Percentiles rank a stretch among this genome's conserved stretches.
phyloP scores from a whole-genome alignment of 345 rosid genomes.

The Xanthoceras sorbifolium region DNA sequence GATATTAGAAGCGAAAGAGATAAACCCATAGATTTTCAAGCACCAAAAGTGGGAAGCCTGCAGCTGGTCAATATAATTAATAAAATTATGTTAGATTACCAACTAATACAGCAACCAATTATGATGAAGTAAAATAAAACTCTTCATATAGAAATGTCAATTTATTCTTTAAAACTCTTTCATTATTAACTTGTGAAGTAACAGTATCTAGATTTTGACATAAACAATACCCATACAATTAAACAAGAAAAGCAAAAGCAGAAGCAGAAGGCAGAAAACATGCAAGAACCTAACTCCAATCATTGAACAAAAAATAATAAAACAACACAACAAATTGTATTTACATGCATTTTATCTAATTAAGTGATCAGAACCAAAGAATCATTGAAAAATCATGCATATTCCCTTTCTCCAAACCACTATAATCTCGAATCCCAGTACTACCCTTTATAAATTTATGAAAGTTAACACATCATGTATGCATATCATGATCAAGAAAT shows the following conservation, averaged over 20 bases:
- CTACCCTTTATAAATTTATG: too few species aligned
- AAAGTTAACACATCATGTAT: too few species aligned
- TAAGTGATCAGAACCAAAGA: background rate
- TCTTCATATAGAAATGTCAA: too few species aligned
- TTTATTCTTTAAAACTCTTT: background rate
- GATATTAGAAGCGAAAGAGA: slow-evolving; percentile 42
- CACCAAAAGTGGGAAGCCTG: background rate
- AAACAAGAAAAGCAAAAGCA: background rate
- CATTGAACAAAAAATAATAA: background rate
- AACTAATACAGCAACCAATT: background rate
- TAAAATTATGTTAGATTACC: background rate
- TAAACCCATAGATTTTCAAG: slow-evolving; percentile 34
- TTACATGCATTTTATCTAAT: background rate
- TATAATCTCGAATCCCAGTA: background rate
- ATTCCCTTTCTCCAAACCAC: too few species aligned
- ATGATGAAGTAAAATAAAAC: background rate
- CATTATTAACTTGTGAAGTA: background rate
- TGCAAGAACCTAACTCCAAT: slow-evolving; percentile 4
- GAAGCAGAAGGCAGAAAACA: background rate
- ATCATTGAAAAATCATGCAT: background rate
- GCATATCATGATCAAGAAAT: background rate
- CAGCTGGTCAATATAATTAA: slow-evolving; percentile 23
- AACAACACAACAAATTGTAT: background rate
- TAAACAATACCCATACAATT: background rate
- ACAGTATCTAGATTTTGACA: background rate